phyloP scores from a whole-genome alignment of 441 rosid genomes.

The Euphorbia schlechtendalii region DNA sequence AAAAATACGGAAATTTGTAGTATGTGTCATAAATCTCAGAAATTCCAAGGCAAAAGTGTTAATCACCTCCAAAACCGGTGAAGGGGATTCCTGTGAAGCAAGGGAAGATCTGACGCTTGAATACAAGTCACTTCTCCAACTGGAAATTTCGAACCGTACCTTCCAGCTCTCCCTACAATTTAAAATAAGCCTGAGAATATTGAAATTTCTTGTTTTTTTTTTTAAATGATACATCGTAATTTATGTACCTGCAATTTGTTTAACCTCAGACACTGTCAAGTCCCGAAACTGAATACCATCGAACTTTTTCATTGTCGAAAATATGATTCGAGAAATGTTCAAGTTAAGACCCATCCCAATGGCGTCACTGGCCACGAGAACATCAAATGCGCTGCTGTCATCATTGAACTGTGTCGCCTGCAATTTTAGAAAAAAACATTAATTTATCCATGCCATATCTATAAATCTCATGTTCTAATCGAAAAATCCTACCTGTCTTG shows the following conservation, averaged over 20 bases:
- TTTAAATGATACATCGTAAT: no score
- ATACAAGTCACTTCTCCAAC: constrained; percentile 90
- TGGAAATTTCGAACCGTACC: constrained; percentile 84
- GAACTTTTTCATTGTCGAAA: constrained; percentile 67
- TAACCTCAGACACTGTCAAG: constrained; percentile 77
- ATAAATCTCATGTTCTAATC: no score
- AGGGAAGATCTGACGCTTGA: constrained; percentile 50
- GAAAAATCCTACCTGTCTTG: constrained; percentile 59
- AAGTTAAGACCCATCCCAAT: constrained; percentile 98
- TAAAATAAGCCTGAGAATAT: no score
- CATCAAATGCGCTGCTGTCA: constrained; percentile 73
- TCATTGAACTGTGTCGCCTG: constrained; percentile 95
- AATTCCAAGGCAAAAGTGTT: no score
- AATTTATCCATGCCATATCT: constrained; percentile 16
- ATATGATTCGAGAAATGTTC: constrained; percentile 86
- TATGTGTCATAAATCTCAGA: no score
- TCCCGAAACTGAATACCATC: constrained; percentile 68
- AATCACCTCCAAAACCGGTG: constrained; percentile 69
- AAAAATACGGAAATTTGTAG: no score
- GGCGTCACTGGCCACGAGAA: constrained; percentile 98
- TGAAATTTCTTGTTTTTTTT: no score
- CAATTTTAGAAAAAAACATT: constrained; percentile 33
- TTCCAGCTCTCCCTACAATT: constrained; percentile 77
- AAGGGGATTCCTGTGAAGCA: constrained; percentile 63
- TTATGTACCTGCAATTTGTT: constrained; percentile 83